Evolutionary conservation across 2,329 filamentous ascomycete species (phyloP).

Genomic region (Diaporthe australafricana): DNA sequence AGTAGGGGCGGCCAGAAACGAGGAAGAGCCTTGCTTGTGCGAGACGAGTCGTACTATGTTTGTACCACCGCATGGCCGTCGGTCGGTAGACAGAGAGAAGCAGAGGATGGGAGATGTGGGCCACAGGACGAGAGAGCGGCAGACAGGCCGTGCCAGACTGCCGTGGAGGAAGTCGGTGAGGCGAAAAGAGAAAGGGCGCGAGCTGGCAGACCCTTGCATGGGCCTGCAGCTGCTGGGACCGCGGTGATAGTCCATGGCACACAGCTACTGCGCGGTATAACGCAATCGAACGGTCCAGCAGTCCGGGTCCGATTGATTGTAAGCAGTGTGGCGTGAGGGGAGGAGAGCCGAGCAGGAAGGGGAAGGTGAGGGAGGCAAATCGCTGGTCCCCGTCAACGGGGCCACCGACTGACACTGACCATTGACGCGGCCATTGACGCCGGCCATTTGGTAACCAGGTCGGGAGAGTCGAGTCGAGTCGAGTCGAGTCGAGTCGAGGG

Average conservation of each 20-base stretch:
- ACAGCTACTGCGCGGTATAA: conserved; percentile 45
- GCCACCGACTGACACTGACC: too few species aligned
- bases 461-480: conserved; percentile 40
- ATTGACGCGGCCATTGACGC: not conserved
- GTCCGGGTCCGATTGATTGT: conserved; percentile 30
- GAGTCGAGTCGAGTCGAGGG: conserved; percentile 42
- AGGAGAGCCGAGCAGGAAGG: conserved; percentile 40
- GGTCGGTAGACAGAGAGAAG: not conserved
- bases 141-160: conserved; percentile 26
- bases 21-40: conserved; percentile 20
- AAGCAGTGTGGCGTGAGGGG: conserved; percentile 47
- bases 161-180: conserved; percentile 55
- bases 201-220: conserved; percentile 31
- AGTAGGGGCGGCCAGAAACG: conserved; percentile 14
- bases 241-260: conserved; percentile 39
- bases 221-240: conserved; percentile 25
- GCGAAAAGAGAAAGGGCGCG: conserved; percentile 49
- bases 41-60: not conserved
- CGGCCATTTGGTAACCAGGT: not conserved
- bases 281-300: conserved; percentile 39
- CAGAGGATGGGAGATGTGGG: not conserved
- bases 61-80: conserved; percentile 4
- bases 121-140: conserved; percentile 13
- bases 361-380: not conserved
- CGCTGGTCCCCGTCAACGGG: not conserved